Evolutionary conservation across 2,329 filamentous ascomycete genomes (phyloP).

Genomic region (Pezicula rhizophila): DNA sequence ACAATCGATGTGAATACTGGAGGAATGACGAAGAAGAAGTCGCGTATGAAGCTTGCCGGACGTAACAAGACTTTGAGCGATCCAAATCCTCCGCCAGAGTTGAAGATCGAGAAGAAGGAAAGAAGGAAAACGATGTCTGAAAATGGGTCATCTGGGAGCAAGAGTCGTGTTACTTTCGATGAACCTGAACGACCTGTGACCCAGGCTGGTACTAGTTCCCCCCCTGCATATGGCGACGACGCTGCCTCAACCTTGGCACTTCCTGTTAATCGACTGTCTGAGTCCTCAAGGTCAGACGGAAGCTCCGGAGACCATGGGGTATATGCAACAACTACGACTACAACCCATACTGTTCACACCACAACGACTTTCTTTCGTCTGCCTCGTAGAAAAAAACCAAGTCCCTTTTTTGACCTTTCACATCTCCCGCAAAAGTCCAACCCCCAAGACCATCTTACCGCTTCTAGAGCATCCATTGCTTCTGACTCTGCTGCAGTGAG

Average conservation of each 20-base stretch:
- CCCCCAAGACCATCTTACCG: conserved; percentile 30
- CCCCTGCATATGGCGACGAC: conserved; percentile 57
- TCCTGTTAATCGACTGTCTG: conserved; percentile 63
- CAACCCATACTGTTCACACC: conserved; percentile 56
- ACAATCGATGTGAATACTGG: conserved; percentile 55
- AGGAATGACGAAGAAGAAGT: conserved; percentile 47
- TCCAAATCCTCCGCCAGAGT: conserved; percentile 7
- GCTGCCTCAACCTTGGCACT: conserved; percentile 55
- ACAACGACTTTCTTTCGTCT: conserved; percentile 76
- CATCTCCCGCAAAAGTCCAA: conserved; percentile 76
- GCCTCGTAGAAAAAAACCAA: conserved; percentile 67
- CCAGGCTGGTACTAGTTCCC: conserved; percentile 36
- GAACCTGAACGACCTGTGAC: conserved; percentile 48
- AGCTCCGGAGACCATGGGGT: conserved; percentile 65
- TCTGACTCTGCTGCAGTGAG: conserved; percentile 25
- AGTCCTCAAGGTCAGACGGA: conserved; percentile 85
- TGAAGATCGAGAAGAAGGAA: conserved; percentile 32
- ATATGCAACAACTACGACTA: conserved; percentile 52
- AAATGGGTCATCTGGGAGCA: conserved; percentile 24
- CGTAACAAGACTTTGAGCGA: conserved; percentile 31
- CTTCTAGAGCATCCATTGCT: conserved; percentile 37
- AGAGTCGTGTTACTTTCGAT: conserved; percentile 51
- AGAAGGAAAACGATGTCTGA: conserved; percentile 35
- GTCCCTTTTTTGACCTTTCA: conserved; percentile 78
- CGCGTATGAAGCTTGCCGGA: conserved; percentile 47